Conservation (phyloP, 352 stramenopile species). For the Pythium phragmitis region DNA sequence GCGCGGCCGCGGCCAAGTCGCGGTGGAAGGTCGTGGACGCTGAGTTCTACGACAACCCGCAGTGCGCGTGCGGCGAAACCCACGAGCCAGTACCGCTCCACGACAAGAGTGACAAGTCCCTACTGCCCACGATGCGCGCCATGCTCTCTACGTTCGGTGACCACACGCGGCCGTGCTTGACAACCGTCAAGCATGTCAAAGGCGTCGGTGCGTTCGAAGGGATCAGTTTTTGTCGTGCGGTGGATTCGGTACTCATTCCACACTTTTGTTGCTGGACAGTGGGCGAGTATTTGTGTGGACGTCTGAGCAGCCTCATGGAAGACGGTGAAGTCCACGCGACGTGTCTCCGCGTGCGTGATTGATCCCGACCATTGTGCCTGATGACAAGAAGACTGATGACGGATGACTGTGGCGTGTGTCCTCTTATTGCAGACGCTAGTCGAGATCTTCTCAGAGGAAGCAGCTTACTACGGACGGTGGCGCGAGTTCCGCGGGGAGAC, state of each 20-base stretch:
- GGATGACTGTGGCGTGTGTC: not conserved
- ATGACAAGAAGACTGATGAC: not conserved
- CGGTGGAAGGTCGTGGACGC: slow-evolving; percentile 72
- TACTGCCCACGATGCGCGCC: slow-evolving; percentile 60
- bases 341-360: slow-evolving; percentile 44
- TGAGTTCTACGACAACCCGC: slow-evolving; percentile 61
- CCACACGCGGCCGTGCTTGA: slow-evolving; percentile 47
- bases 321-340: slow-evolving; percentile 42
- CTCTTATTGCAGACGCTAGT: slow-evolving; percentile 51
- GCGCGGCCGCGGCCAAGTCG: slow-evolving; percentile 31
- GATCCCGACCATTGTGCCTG: not conserved
- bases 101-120: slow-evolving; percentile 42
- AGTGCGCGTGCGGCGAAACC: slow-evolving; percentile 55
- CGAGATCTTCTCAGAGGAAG: slow-evolving; percentile 75
- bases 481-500: slow-evolving; percentile 78
- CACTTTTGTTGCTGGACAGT: slow-evolving; percentile 30
- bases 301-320: slow-evolving; percentile 38
- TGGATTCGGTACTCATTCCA: not conserved
- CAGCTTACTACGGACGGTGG: slow-evolving; percentile 83
- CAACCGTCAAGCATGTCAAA: slow-evolving; percentile 60
- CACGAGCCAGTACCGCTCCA: slow-evolving; percentile 31
- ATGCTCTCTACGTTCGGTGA: slow-evolving; percentile 89
- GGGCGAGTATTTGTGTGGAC: slow-evolving; percentile 47
- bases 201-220: slow-evolving; percentile 35
- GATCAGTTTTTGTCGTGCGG: not conserved